Evolutionary conservation across 2,329 filamentous ascomycete species (phyloP).

Genomic region (Fusarium transvaalense): DNA sequence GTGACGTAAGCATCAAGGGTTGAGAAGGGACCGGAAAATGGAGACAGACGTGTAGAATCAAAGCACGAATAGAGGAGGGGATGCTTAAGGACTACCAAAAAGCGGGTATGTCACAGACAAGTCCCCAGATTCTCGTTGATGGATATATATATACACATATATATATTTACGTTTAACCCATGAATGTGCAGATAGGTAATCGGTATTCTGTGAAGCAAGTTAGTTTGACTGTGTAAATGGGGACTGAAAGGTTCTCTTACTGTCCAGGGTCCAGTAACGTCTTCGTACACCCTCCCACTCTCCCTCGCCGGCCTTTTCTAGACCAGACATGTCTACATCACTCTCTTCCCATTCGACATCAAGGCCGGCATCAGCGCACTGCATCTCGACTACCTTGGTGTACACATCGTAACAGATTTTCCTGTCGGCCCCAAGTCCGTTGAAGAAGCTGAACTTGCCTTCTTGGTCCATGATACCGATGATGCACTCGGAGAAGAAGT

Average conservation of each 20-base stretch:
- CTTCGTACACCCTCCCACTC: conserved; percentile 92
- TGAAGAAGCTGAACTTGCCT: conserved; percentile 88
- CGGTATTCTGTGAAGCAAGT: conserved; percentile 69
- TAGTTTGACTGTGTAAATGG: conserved; percentile 15
- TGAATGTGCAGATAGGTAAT: conserved; percentile 79
- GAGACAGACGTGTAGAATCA: conserved; percentile 41
- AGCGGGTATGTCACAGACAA: conserved; percentile 26
- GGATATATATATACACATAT: conserved; percentile 28
- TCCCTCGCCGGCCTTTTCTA: conserved; percentile 75
- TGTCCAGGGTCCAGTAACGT: conserved; percentile 89
- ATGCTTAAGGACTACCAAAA: conserved; percentile 30
- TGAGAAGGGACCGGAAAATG: conserved; percentile 36
- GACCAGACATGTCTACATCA: conserved; percentile 73
- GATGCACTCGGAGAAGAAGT: conserved; percentile 90
- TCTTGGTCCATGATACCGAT: conserved; percentile 79
- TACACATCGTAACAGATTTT: conserved; percentile 97
- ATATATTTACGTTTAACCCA: conserved; percentile 63
- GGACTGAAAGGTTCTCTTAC: conserved; percentile 56
- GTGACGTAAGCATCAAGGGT: conserved; percentile 29
- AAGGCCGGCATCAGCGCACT: conserved; percentile 87
- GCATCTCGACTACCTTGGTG: conserved; percentile 90
- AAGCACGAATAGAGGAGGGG: conserved; percentile 33
- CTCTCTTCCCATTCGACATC: conserved; percentile 90
- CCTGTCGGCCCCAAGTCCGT: conserved; percentile 91
- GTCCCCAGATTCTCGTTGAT: conserved; percentile 11